Conservation (phyloP, 2,329 filamentous ascomycete genomes). For the Paecilomyces niveus region DNA sequence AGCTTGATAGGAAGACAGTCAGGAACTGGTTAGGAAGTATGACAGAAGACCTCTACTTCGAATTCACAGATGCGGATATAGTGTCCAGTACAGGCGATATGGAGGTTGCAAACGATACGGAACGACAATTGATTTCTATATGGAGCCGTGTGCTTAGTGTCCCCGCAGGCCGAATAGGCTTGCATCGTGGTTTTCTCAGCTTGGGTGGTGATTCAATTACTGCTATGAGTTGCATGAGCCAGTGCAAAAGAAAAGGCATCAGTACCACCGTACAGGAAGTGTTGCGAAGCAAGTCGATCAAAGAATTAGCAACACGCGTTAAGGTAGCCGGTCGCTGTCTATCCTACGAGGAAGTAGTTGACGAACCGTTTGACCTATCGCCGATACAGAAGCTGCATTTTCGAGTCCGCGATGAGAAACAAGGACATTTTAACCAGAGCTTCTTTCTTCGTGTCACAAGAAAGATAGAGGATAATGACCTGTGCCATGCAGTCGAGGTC, state of each 20-base stretch:
- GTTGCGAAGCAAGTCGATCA: slow-evolving; percentile 41
- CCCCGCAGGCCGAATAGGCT: slow-evolving; percentile 22
- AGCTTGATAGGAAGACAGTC: slow-evolving; percentile 38
- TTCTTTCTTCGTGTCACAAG: slow-evolving; percentile 25
- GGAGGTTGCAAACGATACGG: slow-evolving; percentile 17
- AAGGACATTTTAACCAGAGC: slow-evolving; percentile 34
- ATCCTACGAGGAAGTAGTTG: slow-evolving; percentile 25
- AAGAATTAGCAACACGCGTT: slow-evolving; percentile 23
- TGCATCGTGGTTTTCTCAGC: slow-evolving; percentile 35
- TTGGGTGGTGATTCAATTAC: slow-evolving; percentile 45
- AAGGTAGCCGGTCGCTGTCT: slow-evolving; percentile 22
- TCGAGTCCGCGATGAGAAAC: slow-evolving; percentile 21
- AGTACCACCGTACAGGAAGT: slow-evolving; percentile 43
- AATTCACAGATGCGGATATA: not conserved
- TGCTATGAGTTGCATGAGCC: slow-evolving; percentile 43
- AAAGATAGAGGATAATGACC: slow-evolving; percentile 13
- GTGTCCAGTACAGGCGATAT: slow-evolving; percentile 1
- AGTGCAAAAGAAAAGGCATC: slow-evolving; percentile 40
- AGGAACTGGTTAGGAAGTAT: slow-evolving; percentile 25
- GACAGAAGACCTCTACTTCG: slow-evolving; percentile 18
- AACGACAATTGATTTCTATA: slow-evolving; percentile 23
- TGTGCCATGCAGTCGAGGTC: slow-evolving; percentile 22
- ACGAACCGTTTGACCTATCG: slow-evolving; percentile 26
- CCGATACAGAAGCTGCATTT: slow-evolving; percentile 35
- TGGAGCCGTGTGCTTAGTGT: slow-evolving; percentile 36